Evolutionary conservation across 2,329 filamentous ascomycete species (phyloP), one percentile per base, ranked within the genome.

Genomic region (Dothideomycetes sp.): DNA sequence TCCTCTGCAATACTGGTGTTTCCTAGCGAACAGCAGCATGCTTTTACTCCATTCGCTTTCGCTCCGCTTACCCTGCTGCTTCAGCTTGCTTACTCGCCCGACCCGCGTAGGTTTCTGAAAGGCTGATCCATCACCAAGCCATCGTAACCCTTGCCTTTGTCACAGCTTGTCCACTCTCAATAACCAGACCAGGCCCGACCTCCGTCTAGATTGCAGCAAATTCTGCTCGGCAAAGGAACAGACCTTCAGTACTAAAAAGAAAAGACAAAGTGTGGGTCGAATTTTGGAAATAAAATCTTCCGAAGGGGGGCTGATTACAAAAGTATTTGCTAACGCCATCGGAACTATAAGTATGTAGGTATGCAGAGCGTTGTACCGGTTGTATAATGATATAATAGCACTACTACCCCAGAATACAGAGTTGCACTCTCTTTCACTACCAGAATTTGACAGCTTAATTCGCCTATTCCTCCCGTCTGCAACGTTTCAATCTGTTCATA

Each of bases 181-280:
- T 28, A 29, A 34, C 32, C 38, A 23, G 23, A 34, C 13, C 38
- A 34, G 34, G 38, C 13, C 30, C 23, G 31, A 32, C 38, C 30
- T 41, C 16, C 33, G 18, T 32, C 40, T 42, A 42, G 40, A 42
- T 34, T 42, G 40, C 32, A 42, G 40, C 25, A 35, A 33, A 25
- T 32, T 30, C 32, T 15, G 11, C 40, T 42, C 32, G 32, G 31
- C 38, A 13, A 17, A 16, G n/a, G 38, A 41, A 34, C 38, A 33
- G 38, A 33, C 32, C 32, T n/a, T 29, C 9, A 29, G 15, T 5
- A 29, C 25, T 25, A 33, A 27, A 40, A 27, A 31, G 20, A 11
- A 15, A 42, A 35, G 36, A 42, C 12, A 22, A 40, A 44, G 42
- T 40, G 41, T 44, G 41, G 41, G 41, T 39, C 41, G 13, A 12